These are phyloP conservation scores for Fragaria iinumae DNA, from an alignment of 306 rosid species.

Conservation along the genomic window DNA sequence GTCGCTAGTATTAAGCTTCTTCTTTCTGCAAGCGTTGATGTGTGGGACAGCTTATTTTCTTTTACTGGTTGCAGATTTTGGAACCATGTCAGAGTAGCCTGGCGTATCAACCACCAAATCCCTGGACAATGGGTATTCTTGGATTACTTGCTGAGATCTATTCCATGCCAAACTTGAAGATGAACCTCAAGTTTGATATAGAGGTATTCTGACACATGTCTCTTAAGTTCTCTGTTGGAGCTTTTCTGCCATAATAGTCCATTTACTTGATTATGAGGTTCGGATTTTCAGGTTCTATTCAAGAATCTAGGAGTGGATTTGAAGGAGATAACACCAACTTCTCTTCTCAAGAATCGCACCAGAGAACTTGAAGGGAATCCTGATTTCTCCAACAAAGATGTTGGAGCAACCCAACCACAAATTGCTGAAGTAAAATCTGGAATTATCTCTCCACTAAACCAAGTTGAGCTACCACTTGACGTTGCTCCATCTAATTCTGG, in stretches of 20 bases:
- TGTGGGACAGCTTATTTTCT: slow-evolving; percentile 6
- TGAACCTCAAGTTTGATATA: slow-evolving; percentile 98
- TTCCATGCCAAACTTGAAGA: slow-evolving; percentile 98
- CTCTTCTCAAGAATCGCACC: slow-evolving; percentile 85
- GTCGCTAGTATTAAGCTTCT: slow-evolving; percentile 1
- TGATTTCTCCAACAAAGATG: slow-evolving; percentile 96
- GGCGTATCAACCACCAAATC: slow-evolving; percentile 98
- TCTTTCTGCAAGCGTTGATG: slow-evolving; percentile 13
- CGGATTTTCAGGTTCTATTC: slow-evolving; percentile 68
- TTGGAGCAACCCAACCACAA: slow-evolving; percentile 79
- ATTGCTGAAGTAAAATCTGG: slow-evolving; percentile 70
- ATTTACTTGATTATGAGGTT: not conserved
- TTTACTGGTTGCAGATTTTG: slow-evolving; percentile 55
- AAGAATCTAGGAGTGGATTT: slow-evolving; percentile 85
- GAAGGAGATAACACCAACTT: slow-evolving; percentile 92
- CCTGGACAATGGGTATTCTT: slow-evolving; percentile 99
- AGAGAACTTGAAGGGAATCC: slow-evolving; percentile 99
- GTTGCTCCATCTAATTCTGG: slow-evolving; percentile 70
- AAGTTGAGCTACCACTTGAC: slow-evolving; percentile 77
- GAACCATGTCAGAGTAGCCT: slow-evolving; percentile 94
- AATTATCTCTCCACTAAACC: slow-evolving; percentile 70
- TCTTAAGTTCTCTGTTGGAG: not conserved
- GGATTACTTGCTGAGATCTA: slow-evolving; percentile 96
- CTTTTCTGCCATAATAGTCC: slow-evolving; percentile 5
- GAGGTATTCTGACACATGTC: slow-evolving; percentile 47